Evolutionary conservation across 805 yeast species (phyloP).

Genomic region (Grigorovia humatica): DNA sequence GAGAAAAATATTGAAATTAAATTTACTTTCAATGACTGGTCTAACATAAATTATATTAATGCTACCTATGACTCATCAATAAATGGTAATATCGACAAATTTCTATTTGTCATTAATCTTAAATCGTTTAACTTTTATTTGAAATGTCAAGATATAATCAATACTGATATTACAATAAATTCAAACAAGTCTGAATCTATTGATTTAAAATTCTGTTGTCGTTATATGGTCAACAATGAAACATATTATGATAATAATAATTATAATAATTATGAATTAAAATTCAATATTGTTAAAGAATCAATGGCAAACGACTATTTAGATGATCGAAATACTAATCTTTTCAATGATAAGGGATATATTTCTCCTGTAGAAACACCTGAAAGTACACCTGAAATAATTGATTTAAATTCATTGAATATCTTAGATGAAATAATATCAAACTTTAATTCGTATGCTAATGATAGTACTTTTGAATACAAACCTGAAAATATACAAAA

Average conservation of each 20-base stretch:
- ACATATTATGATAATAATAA: conserved; percentile 30
- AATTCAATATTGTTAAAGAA: background rate
- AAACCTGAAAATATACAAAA: background rate
- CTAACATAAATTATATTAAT: conserved; percentile 21
- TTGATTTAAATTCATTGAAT: background rate
- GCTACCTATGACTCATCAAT: conserved; percentile 23
- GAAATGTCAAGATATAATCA: conserved; percentile 15
- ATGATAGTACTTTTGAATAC: background rate
- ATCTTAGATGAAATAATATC: background rate
- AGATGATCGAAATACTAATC: too few relatives aligned
- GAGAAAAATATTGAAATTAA: conserved; percentile 27
- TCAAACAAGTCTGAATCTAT: background rate
- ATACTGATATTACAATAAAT: background rate
- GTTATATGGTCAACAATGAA: conserved; percentile 25
- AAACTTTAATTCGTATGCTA: background rate
- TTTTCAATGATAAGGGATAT: background rate
- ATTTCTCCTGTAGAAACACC: background rate
- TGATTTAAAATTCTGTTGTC: conserved; percentile 21
- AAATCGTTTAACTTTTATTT: conserved; percentile 20
- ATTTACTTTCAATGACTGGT: conserved; percentile 26
- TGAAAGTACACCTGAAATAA: background rate
- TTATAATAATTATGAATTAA: conserved; percentile 24
- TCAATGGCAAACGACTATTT: background rate
- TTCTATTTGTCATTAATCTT: conserved; percentile 22
- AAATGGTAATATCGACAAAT: conserved; percentile 21